Base-by-base conservation (phyloP, 2,329 filamentous ascomycete genomes). In the Cephalotrichum gorgonifer region DNA sequence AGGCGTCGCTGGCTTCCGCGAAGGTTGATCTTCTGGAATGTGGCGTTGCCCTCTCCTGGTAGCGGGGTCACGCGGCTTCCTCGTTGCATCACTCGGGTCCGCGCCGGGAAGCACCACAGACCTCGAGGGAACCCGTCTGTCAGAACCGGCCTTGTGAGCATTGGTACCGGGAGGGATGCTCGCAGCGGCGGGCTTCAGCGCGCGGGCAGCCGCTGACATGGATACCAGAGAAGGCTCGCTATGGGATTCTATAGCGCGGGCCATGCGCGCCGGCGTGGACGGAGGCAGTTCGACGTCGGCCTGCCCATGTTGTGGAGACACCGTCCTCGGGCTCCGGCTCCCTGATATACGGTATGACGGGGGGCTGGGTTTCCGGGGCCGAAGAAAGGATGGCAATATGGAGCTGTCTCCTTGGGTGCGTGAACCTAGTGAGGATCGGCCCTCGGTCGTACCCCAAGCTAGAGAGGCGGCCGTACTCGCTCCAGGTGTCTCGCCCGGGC, bases 401-500 rank as follows among this genome's bases (percentile, higher is more conserved):
- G 35, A 39, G 17, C 35, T 22, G n/a, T 39, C 35, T 22, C 35
- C 35, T 9, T 6, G 35, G 2, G 35, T 17, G 6, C 7, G n/a
- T 11, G 17, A n/a, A 20, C 35, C 17, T 6, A 20, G 17, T 11
- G 35, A 22, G 35, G 35, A 11, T 39, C n/a, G 35, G 17, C 35
- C 4, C 9, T 39, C 35, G 3, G 35, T 22, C 3, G 35, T 6
- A 2, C 17, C 35, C 79, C 81, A 85, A 28, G 81, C 81, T 47
- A 84, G 58, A 3, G 76, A 78, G 25, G 81, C 81, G 38, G 81
- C 81, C 58, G 79, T 81, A 61, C 73, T 83, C 12, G 80, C 74
- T 1, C 79, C 74, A 6, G 52, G 51, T 5, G 43, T 35, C 9
- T 53, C 49, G 8, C 4, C 20, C n/a, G 15, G 44, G 11, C 43